Conservation (phyloP, 768 basidiomycete species). For the Tylopilus felleus region DNA sequence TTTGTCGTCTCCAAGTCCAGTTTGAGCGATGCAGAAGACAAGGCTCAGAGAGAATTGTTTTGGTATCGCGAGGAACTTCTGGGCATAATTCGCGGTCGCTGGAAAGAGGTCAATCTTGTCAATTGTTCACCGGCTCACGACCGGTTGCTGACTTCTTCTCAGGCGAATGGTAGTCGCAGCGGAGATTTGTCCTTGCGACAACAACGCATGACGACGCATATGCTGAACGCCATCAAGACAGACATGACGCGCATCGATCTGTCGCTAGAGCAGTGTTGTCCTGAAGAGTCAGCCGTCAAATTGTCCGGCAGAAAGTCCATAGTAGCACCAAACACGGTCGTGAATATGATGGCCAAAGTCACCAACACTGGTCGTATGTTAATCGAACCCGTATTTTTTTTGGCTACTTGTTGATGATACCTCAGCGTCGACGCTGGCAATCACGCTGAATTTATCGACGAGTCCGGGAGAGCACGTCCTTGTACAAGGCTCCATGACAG, state of each 20-base stretch:
- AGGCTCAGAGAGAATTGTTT: conserved; percentile 75
- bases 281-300: conserved; percentile 16
- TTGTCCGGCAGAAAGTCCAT: conserved; percentile 40
- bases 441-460: conserved; percentile 51
- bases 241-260: conserved; percentile 63
- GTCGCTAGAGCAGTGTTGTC: conserved; percentile 39
- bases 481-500: conserved; percentile 61
- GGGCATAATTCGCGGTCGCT: conserved; percentile 60
- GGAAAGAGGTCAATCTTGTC: conserved; percentile 70
- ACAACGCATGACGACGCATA: conserved; percentile 71
- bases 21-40: conserved; percentile 56
- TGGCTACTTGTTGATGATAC: conserved; percentile 8
- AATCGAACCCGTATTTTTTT: not conserved
- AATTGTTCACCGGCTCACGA: not conserved
- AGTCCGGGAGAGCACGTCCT: conserved; percentile 65
- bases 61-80: conserved; percentile 95
- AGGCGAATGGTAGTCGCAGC: conserved; percentile 77
- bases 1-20: conserved; percentile 81
- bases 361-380: conserved; percentile 67
- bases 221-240: conserved; percentile 74
- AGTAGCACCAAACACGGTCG: conserved; percentile 57
- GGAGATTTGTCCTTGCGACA: conserved; percentile 77
- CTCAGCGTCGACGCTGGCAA: conserved; percentile 49
- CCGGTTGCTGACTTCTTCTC: conserved; percentile 4
- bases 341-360: conserved; percentile 54